Base-by-base conservation (phyloP, 2,329 filamentous ascomycete species). In the Scedosporium boydii region DNA sequence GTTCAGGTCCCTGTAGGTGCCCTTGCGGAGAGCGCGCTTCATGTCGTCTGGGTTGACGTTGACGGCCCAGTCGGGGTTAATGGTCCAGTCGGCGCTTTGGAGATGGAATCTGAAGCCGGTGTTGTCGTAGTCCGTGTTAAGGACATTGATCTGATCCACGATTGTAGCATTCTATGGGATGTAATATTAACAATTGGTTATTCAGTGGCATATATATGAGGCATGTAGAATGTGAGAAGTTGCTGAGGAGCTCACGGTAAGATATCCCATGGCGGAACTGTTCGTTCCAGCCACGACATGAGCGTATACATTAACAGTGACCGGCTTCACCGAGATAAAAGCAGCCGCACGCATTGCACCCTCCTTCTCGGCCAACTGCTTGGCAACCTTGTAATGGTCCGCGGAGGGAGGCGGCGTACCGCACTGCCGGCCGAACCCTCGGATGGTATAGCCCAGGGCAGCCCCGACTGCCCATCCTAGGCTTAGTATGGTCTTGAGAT, bases 31-130 rank as follows among this genome's bases (percentile, higher is more conserved):
- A 27, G 73, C 67, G 46, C 63, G 68, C 74, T 80, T 81, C 78
- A 81, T 81, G 2, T 66, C 70, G 60, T 72, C 60, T 63, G 79
- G 75, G n/a, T 67, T 64, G 1, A 71, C 70, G 26, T 77, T 78
- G 14, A 63, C 66, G 34, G 78, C 77, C 78, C 79, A 83, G 67
- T 70, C 70, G 21, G 69, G 46, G 72, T 83, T 82, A 67, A 81
- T 70, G 42, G 80, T 80, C 65, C 73, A 77, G 62, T 76, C 75
- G 21, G 71, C 78, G 61, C 72, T 72, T 21, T 75, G 71, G 48
- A 80, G 73, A 27, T 72, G 74, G 70, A 82, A 83, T 1, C 68
- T 68, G 65, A 82, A 73, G 60, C 75, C 74, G 38, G 80, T 72
- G 0, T 74, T 71, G 18, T 70, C 71, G 63, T 77, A 83, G 16